Evolutionary conservation across 192 early-diverging fungal genomes (phyloP), one percentile per base, ranked within the genome.

Genomic region (Dispira parvispora): DNA sequence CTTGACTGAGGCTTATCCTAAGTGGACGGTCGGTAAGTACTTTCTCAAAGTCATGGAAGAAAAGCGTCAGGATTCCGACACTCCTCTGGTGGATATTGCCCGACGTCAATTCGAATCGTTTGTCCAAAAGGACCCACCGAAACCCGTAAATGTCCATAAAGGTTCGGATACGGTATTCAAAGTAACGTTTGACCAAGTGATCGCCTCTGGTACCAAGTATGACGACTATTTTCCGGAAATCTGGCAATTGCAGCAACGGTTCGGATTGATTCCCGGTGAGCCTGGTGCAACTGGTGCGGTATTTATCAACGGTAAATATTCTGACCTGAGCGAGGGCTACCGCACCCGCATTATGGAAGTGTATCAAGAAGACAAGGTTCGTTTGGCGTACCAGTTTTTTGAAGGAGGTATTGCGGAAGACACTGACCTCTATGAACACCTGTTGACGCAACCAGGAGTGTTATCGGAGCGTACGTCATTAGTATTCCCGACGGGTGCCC

Each of bases 291-390:
- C 43, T 0, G 81, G 82, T 10, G 73, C 76, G 8, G 63, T 82
- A 1, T 95, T 91, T 78, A 63, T 87, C 44, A 95, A 95, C 66
- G 92, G 92, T 55, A 86, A 84, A 66, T 80, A 79, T 63, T 68
- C 83, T 63, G 75, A 78, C 13, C 68, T 88, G 64, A 75, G 69
- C 49, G 79, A 82, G n/a, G 78, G 67, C 38, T 86, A 74, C 76
- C 78, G 76, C 62, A 74, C 78, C 69, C 66, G 50, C 12, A 61
- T 85, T 62, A 69, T 83, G 27, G 64, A 58, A 25, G 66, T 68
- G 3, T 83, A 82, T 64, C 73, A 79, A 47, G 56, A 58, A 27
- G 82, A 84, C 68, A 64, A 78, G 0, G 74, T 74, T 64, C 67
- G 67, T 49, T 49, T 88, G 9, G 69, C 69, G 5, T 62, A 49